phyloP scores from a whole-genome alignment of 805 yeast species.

The Kazachstania viticola region DNA sequence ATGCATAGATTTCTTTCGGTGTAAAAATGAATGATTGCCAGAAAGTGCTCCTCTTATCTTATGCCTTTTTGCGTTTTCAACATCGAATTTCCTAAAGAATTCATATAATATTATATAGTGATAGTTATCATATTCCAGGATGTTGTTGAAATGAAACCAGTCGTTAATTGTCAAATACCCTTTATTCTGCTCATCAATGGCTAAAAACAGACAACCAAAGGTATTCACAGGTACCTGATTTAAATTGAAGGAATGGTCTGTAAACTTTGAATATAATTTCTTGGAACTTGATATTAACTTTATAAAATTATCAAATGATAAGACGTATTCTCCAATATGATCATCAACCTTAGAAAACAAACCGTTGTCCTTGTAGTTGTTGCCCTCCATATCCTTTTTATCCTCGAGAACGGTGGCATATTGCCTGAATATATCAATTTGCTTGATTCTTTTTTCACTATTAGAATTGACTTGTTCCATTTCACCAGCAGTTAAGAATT shows the following conservation, averaged over 20 bases:
- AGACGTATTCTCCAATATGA: conserved; percentile 16
- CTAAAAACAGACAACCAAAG: conserved; percentile 62
- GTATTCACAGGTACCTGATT: conserved; percentile 45
- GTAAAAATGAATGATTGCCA: conserved; percentile 11
- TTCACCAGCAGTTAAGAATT: too few relatives aligned
- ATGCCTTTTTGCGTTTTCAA: conserved; percentile 13
- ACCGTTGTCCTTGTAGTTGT: not conserved
- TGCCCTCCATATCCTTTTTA: conserved; percentile 2
- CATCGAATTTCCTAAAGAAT: conserved; percentile 39
- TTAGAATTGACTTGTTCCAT: conserved; percentile 32
- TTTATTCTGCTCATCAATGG: conserved; percentile 61
- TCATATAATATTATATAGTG: conserved; percentile 43
- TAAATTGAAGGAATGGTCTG: conserved; percentile 33
- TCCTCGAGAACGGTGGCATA: conserved; percentile 30
- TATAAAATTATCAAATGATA: conserved; percentile 29
- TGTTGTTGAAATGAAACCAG: conserved; percentile 59
- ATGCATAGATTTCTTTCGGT: too few relatives aligned
- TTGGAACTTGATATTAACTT: conserved; percentile 26
- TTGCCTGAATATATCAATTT: conserved; percentile 33
- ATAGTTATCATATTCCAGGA: conserved; percentile 37
- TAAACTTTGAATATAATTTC: conserved; percentile 19
- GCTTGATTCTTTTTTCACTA: conserved; percentile 28
- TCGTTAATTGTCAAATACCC: conserved; percentile 62
- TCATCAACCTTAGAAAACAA: not conserved
- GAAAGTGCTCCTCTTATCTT: conserved; percentile 1